Evolutionary conservation across 75 land plant genomes (phyloP), one percentile per base, ranked within the genome.

Genomic region (Sequoiadendron giganteum): DNA sequence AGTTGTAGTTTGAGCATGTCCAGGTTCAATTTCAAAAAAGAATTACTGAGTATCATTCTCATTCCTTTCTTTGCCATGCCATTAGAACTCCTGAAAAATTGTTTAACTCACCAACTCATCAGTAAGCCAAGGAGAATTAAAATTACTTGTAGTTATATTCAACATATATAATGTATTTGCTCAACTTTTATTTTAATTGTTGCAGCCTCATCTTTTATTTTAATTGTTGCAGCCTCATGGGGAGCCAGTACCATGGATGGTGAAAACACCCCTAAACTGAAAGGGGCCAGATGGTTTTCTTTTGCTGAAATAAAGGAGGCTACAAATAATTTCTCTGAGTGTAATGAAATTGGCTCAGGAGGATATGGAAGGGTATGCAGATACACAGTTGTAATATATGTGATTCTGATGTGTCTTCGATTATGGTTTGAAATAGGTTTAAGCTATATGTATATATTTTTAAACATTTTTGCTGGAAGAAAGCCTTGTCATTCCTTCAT

Each of bases 151-250:
- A 40, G 73, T 47, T 36, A 49, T 40, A 73, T 15, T 0, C 13
- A 87, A 48, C 4, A 55, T 38, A 48, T 61, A 28, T 34, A 48
- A 80, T 36, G 28, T 39, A 3, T 80, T 47, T 83, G 6, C 25
- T 82, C 30, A 78, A 54, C 52, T 70, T 82, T 34, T 49, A 39
- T 85, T 32, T 72, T 0, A 34, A 32, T 49, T 70, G 76, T 88
- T 77, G 39, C 92, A 96, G 98, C 93, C 73, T 91, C 92, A 55
- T 95, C 52, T 70, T 82, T 34, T 49, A 39, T 85, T 32, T 72
- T 0, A 34, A 32, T 49, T 70, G 76, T 88, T 77, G 39, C 92
- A 96, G 98, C 93, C 73, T 91, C 92, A 55, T 95, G 97, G 98
- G 91, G 89, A 28, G 91, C 86, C 36, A 36, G 2, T 49, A 4